phyloP scores from a whole-genome alignment of 345 rosid genomes.

The Gossypium australe region DNA sequence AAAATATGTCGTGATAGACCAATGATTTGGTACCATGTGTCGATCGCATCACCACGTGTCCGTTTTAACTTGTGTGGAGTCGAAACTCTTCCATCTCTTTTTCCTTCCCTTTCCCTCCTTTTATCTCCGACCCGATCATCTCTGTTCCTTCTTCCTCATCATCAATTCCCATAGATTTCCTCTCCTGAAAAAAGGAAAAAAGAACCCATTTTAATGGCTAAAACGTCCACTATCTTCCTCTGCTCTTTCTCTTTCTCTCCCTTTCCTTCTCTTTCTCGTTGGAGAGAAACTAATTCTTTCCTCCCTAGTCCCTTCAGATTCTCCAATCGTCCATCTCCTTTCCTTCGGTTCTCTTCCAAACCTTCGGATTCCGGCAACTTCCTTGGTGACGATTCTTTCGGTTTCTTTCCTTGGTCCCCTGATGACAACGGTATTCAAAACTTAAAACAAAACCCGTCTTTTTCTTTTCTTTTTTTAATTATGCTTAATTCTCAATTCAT shows the following conservation, averaged over 20 bases:
- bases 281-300: conserved; percentile 20
- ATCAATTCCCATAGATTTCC: neutral
- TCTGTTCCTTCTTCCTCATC: conserved; percentile 5
- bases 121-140: conserved; percentile 21
- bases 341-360: conserved; percentile 38
- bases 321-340: conserved; percentile 33
- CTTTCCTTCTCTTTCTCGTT: conserved; percentile 28
- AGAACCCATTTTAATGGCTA: conserved; percentile 32
- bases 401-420: conserved; percentile 69
- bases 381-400: conserved; percentile 57
- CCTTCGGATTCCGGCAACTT: conserved; percentile 47
- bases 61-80: neutral
- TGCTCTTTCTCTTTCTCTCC: conserved; percentile 34
- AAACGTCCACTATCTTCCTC: conserved; percentile 27
- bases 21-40: neutral
- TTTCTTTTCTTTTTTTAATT: neutral
- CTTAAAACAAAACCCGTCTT: neutral
- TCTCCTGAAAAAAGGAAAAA: neutral
- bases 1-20: neutral
- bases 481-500: neutral
- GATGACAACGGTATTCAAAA: conserved; percentile 37
- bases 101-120: conserved; percentile 1
- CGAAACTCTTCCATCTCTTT: neutral
- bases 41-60: neutral
- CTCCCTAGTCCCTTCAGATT: conserved; percentile 24